These are phyloP conservation scores for Coniferiporia sulphurascens DNA, from an alignment of 1,284 basidiomycete genomes.

Conservation along the genomic window DNA sequence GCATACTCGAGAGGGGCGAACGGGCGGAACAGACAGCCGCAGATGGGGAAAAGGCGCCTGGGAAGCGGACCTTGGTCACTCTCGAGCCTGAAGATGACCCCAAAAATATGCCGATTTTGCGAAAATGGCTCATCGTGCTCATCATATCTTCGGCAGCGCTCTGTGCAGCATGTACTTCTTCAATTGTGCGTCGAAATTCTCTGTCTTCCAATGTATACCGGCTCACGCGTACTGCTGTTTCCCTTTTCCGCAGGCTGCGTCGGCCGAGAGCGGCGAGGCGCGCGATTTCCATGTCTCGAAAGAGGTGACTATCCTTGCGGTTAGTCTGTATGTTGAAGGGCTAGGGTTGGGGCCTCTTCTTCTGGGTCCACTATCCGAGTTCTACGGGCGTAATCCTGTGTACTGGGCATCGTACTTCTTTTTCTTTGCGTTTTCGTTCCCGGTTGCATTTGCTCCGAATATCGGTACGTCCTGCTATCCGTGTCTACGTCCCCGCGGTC, in stretches of 20 bases:
- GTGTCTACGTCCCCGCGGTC: constrained; percentile 38
- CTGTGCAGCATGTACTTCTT: constrained; percentile 69
- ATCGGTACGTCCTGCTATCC: constrained; percentile 36
- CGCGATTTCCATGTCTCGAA: constrained; percentile 54
- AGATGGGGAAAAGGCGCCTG: not conserved
- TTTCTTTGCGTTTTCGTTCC: constrained; percentile 53
- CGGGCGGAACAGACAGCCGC: not conserved
- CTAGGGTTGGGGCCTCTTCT: constrained; percentile 43
- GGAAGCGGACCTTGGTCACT: constrained; percentile 23
- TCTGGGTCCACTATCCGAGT: constrained; percentile 45
- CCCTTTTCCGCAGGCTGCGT: constrained; percentile 44
- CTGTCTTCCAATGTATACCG: constrained; percentile 2
- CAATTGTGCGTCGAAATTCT: constrained; percentile 45
- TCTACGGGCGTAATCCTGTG: constrained; percentile 46
- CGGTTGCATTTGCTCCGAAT: constrained; percentile 64
- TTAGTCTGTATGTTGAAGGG: constrained; percentile 69
- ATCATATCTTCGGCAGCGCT: constrained; percentile 50
- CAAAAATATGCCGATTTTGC: constrained; percentile 37
- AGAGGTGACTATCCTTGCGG: constrained; percentile 62
- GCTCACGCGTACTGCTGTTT: not conserved
- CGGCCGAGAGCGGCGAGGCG: constrained; percentile 60
- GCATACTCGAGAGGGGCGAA: not conserved
- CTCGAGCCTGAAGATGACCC: constrained; percentile 51
- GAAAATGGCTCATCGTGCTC: constrained; percentile 56
- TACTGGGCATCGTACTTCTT: constrained; percentile 47